A percentile compares a stretch with the other conserved stretches of the same genome.
Evolutionary conservation across 495 filamentous ascomycete species (phyloP).

Genomic region (Talaromyces nanjingensis): DNA sequence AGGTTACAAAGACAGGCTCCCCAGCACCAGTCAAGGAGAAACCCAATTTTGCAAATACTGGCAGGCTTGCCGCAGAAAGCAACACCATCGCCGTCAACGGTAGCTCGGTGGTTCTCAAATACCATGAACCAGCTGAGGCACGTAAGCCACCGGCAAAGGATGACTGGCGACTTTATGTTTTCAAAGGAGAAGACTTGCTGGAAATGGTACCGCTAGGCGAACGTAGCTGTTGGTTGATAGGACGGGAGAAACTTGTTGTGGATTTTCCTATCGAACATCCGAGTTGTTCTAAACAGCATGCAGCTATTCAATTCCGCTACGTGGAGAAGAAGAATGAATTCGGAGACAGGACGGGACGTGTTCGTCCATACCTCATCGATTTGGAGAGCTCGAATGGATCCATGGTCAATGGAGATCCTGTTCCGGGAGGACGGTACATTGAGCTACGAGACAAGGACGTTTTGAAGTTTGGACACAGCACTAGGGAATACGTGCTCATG

Average conservation of each 20-base stretch:
- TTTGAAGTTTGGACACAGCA: slow-evolving; percentile 78
- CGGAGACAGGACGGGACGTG: slow-evolving; percentile 71
- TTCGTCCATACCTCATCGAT: slow-evolving; percentile 89
- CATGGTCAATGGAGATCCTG: slow-evolving; percentile 63
- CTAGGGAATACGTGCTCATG: slow-evolving; percentile 82
- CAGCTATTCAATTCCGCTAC: slow-evolving; percentile 87
- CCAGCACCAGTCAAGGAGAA: slow-evolving; percentile 64
- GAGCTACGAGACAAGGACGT: slow-evolving; percentile 87
- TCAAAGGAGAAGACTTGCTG: slow-evolving; percentile 74
- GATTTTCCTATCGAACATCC: slow-evolving; percentile 85
- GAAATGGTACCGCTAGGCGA: slow-evolving; percentile 69
- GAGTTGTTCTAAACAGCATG: slow-evolving; percentile 90
- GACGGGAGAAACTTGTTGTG: slow-evolving; percentile 69
- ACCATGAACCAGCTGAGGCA: slow-evolving; percentile 90
- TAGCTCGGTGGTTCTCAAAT: slow-evolving; percentile 73
- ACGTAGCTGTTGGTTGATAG: slow-evolving; percentile 86
- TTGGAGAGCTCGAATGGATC: slow-evolving; percentile 93
- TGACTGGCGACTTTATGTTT: slow-evolving; percentile 85
- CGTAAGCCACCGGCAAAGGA: slow-evolving; percentile 75
- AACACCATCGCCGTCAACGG: slow-evolving; percentile 73
- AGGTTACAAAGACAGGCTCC: slow-evolving; percentile 28
- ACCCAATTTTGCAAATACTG: slow-evolving; percentile 77
- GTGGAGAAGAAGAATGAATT: slow-evolving; percentile 77
- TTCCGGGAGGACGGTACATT: slow-evolving; percentile 71
- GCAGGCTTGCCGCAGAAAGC: slow-evolving; percentile 77